Evolutionary conservation across 495 filamentous ascomycete species (phyloP), one percentile per base, ranked within the genome.

Genomic region (Penicillium alfredii): DNA sequence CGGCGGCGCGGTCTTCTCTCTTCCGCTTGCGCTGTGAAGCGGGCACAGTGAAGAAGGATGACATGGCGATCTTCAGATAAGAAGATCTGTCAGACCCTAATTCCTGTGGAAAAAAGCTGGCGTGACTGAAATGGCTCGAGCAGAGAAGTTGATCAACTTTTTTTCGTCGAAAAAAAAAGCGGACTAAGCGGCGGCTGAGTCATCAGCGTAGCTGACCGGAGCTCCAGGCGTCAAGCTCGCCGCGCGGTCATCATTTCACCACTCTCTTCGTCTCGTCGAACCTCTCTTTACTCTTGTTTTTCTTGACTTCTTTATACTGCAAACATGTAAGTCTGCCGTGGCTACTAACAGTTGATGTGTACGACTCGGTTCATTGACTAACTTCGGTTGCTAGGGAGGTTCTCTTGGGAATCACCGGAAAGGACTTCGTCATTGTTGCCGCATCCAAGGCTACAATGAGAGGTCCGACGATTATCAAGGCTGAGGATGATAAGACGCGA

Each of bases 401-500:
- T 61, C 74, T 99, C 63, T 78, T 99, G 40, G 92, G 92, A 39
- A 93, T 99, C 61, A 95, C 92, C 23, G 93, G 92, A 70, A 92
- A 90, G 73, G 92, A 99, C 76, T 99, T 94, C 68, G 89, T 88
- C 69, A 81, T 99, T 73, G 73, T 99, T 60, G 92, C 88, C 39
- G 88, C 92, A 40, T 96, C 90, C 24, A 97, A 97, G 69, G 92
- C 93, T 48, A 84, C 85, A 47, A 96, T 96, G 89, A 78, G 92
- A 63, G 92, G 92, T 49, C 87, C 86, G 30, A 96, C 90, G 13
- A 83, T 99, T 57, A 78, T 99, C 58, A 99, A 99, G 68, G 82
- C 87, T 17, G 75, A 82, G 50, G 93, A 99, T 66, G 90, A 97
- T 74, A 99, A 97, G 77, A 97, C 90, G 41, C 76, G 83, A 51